These are phyloP conservation scores for Syzygium oleosum DNA, from an alignment of 345 rosid species.

Conservation along the genomic window DNA sequence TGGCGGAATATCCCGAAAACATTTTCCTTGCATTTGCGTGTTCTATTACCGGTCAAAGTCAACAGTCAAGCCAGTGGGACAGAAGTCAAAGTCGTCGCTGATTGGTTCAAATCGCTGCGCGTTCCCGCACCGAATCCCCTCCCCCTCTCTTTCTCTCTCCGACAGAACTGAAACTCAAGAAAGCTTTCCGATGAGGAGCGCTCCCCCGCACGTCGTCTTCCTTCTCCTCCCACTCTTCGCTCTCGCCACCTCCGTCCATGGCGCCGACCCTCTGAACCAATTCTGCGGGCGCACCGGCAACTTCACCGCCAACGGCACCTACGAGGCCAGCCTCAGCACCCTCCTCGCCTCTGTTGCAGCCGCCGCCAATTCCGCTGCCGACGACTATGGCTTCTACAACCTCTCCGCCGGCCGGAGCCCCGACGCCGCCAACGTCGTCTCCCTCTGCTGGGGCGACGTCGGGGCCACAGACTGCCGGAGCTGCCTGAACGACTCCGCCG, in stretches of 20 bases:
- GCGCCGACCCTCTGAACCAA: not conserved
- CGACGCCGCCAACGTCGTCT: accelerated
- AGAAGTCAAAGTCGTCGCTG: too few species aligned
- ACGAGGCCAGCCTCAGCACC: not conserved
- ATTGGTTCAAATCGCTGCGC: too few species aligned
- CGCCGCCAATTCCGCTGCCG: not conserved
- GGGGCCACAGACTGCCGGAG: not conserved
- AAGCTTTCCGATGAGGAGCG: too few species aligned
- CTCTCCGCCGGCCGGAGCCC: not conserved
- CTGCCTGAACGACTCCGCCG: not conserved
- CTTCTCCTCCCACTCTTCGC: not conserved
- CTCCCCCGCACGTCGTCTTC: too few species aligned
- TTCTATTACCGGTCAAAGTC: too few species aligned
- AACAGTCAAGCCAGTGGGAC: too few species aligned
- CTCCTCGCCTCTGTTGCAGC: not conserved
- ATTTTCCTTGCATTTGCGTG: too few species aligned
- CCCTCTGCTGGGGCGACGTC: not conserved
- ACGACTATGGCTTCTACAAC: not conserved
- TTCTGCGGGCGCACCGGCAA: not conserved
- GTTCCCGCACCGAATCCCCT: too few species aligned
- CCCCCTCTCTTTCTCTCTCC: too few species aligned
- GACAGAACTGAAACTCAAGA: too few species aligned
- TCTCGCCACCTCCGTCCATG: not conserved
- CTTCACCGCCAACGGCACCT: not conserved
- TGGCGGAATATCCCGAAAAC: too few species aligned